Evolutionary conservation across 345 rosid species (phyloP).

Genomic region (rapeseed (Brassica napus)): Da-Ae NC_063451.1:46240501-46241000

Average conservation of each 20-base stretch:
- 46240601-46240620: slow-evolving; percentile 1
- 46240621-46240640: not conserved
- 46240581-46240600: slow-evolving; percentile 4
- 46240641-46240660: not conserved
- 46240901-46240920: slow-evolving; percentile 16
- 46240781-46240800: not conserved
- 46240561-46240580: not conserved
- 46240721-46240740: not conserved
- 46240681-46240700: not conserved
- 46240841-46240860: too few relatives aligned
- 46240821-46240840: slow-evolving; percentile 6
- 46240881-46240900: slow-evolving; percentile 9
- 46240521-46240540: not conserved
- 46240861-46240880: not conserved
- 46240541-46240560: slow-evolving; percentile 2
- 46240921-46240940: not conserved
- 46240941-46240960: slow-evolving; percentile 10
- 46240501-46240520: not conserved
- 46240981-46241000: slow-evolving; percentile 16
- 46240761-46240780: not conserved
- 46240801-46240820: not conserved
- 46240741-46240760: not conserved
- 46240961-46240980: not conserved
- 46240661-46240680: not conserved
- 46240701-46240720: not conserved